Conservation (phyloP, 345 rosid genomes). For the Ceriops decandra region DNA sequence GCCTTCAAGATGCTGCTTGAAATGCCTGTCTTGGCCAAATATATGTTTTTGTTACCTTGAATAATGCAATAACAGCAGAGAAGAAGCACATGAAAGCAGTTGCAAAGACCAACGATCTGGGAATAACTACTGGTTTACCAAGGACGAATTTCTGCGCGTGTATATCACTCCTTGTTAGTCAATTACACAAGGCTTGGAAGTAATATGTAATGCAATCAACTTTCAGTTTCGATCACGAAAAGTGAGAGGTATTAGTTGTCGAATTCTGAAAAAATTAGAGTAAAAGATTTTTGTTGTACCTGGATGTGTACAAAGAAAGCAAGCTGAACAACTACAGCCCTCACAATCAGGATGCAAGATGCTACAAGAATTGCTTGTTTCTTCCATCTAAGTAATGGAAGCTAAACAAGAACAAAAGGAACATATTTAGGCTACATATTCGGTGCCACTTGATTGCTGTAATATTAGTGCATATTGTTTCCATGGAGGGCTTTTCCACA, state of each 20-base stretch:
- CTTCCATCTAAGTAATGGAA: constrained; percentile 42
- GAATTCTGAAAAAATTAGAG: background rate
- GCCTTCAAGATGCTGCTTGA: too few species aligned
- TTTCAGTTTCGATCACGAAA: background rate
- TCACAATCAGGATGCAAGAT: constrained; percentile 27
- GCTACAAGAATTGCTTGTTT: constrained; percentile 33
- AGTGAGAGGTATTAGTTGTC: background rate
- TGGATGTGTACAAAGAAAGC: constrained; percentile 32
- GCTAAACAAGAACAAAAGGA: constrained; percentile 14
- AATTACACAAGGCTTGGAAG: background rate
- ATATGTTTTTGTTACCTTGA: constrained; percentile 23
- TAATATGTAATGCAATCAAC: background rate
- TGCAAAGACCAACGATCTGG: constrained; percentile 30
- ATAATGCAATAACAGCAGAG: constrained; percentile 29
- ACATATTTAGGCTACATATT: too few species aligned
- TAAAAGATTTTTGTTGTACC: constrained; percentile 8
- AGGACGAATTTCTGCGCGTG: constrained; percentile 31
- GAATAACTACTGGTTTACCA: constrained; percentile 25
- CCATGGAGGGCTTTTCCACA: too few species aligned
- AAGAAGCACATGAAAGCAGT: constrained; percentile 34
- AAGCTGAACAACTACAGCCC: constrained; percentile 31
- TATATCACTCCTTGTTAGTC: background rate
- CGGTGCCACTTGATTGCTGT: too few species aligned
- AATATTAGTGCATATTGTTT: too few species aligned
- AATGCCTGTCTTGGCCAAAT: too few species aligned